phyloP scores from a whole-genome alignment of 2,329 filamentous ascomycete species.

The Epichloe amarillans region DNA sequence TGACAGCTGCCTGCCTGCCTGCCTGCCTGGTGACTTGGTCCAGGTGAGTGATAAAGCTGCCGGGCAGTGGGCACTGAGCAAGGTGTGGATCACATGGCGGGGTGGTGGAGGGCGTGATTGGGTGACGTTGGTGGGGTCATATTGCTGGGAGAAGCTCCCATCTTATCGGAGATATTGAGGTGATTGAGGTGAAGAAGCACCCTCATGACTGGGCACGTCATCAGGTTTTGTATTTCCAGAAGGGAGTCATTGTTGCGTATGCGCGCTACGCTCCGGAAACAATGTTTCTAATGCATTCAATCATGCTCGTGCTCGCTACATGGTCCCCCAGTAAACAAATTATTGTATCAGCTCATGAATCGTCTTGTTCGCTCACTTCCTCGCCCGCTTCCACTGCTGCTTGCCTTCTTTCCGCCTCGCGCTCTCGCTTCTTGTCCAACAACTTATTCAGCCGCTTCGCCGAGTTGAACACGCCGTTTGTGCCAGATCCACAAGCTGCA shows the following conservation, averaged over 20 bases:
- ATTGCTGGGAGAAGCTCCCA: neutral
- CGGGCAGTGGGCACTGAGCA: neutral
- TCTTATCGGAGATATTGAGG: neutral
- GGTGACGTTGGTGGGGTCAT: neutral
- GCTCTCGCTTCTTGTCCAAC: constrained; percentile 57
- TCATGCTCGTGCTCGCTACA: neutral
- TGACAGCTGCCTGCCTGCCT: constrained; percentile 6
- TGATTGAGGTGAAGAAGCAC: neutral
- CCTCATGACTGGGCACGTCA: neutral
- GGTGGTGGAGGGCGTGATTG: neutral
- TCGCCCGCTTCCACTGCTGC: constrained; percentile 38
- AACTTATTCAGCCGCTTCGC: constrained; percentile 74
- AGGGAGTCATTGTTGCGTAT: neutral
- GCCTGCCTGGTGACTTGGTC: constrained; percentile 9
- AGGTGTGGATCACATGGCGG: constrained; percentile 18
- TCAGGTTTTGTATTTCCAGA: neutral
- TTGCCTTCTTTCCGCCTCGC: constrained; percentile 43
- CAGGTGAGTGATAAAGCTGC: neutral
- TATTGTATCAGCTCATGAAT: constrained; percentile 6
- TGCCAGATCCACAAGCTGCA: constrained; percentile 72
- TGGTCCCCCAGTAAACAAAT: no score
- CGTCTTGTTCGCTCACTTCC: constrained; percentile 32
- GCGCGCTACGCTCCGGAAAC: neutral
- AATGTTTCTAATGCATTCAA: neutral
- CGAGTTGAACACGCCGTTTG: constrained; percentile 78